A percentile compares a stretch with the other conserved stretches of the same genome.
phyloP scores from a whole-genome alignment of 768 basidiomycete genomes.

The Suillus americanus region DNA sequence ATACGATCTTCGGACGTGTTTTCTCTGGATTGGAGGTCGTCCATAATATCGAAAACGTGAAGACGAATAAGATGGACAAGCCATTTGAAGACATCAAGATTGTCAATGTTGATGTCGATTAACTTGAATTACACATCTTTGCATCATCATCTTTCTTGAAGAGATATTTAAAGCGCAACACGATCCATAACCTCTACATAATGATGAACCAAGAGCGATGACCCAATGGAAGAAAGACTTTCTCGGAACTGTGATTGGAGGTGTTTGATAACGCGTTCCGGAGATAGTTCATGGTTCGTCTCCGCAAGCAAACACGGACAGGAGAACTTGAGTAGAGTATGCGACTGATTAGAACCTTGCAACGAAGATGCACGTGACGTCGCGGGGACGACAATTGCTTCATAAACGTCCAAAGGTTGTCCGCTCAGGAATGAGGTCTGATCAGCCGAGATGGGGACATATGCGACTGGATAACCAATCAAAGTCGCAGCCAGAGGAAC shows the following conservation, averaged over 20 bases:
- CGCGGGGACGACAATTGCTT: conserved; percentile 20
- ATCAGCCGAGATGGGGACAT: conserved; percentile 42
- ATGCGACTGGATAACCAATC: conserved; percentile 63
- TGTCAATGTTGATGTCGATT: conserved; percentile 74
- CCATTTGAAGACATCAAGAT: conserved; percentile 95
- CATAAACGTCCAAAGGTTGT: conserved; percentile 51
- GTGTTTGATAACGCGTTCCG: conserved; percentile 24
- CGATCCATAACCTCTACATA: conserved; percentile 41
- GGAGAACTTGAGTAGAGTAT: conserved; percentile 56
- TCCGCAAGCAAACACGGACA: conserved; percentile 40
- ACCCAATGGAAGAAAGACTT: conserved; percentile 28
- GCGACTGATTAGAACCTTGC: conserved; percentile 15
- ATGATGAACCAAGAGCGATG: conserved; percentile 28
- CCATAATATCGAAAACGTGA: conserved; percentile 89
- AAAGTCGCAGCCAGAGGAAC: conserved; percentile 59
- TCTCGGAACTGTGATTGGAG: conserved; percentile 35
- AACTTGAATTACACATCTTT: conserved; percentile 15
- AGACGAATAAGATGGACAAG: conserved; percentile 81
- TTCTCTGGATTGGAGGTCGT: conserved; percentile 86
- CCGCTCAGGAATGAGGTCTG: conserved; percentile 43
- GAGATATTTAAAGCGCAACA: conserved; percentile 41
- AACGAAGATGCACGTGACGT: background rate
- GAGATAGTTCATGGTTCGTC: conserved; percentile 14
- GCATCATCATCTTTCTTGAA: conserved; percentile 7
- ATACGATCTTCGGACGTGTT: conserved; percentile 92